Evolutionary conservation across 2,329 filamentous ascomycete species (phyloP).

Genomic region (Fusarium sterilihyphosum): DNA sequence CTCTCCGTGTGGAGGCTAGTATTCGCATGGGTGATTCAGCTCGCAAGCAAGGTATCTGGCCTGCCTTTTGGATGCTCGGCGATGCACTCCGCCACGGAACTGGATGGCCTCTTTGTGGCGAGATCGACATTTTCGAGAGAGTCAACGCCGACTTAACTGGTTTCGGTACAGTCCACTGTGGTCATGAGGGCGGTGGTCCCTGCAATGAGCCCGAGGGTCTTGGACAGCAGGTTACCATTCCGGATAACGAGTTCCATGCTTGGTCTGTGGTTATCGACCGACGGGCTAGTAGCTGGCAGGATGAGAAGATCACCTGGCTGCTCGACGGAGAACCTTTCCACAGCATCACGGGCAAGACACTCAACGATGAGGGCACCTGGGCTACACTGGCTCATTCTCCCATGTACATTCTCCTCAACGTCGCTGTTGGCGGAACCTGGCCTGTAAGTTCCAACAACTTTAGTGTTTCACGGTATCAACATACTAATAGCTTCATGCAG

Average conservation of each 20-base stretch:
- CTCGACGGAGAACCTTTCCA: conserved; percentile 57
- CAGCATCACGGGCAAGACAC: conserved; percentile 53
- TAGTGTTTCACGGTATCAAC: not conserved
- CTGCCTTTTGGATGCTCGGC: conserved; percentile 64
- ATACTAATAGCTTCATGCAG: conserved; percentile 32
- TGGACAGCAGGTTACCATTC: conserved; percentile 49
- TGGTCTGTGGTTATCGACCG: conserved; percentile 61
- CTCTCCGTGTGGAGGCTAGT: conserved; percentile 56
- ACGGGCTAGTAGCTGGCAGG: conserved; percentile 54
- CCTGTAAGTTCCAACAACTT: conserved; percentile 43
- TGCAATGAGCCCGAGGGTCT: conserved; percentile 60
- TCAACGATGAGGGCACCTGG: conserved; percentile 56
- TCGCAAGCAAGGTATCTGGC: conserved; percentile 62
- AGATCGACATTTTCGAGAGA: conserved; percentile 62
- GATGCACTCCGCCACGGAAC: conserved; percentile 57
- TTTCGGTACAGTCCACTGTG: conserved; percentile 61
- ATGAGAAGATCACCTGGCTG: conserved; percentile 61
- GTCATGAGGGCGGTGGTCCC: conserved; percentile 53
- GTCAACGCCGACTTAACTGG: conserved; percentile 57
- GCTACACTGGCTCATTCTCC: conserved; percentile 54
- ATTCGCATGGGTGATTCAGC: conserved; percentile 55
- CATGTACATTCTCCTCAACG: conserved; percentile 59
- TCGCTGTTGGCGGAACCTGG: conserved; percentile 59
- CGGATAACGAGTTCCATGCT: conserved; percentile 59
- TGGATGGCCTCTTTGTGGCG: conserved; percentile 60